A percentile compares a stretch with the other conserved stretches of the same genome.
phyloP scores from a whole-genome alignment of 805 yeast species.

The Metschnikowia matae region DNA sequence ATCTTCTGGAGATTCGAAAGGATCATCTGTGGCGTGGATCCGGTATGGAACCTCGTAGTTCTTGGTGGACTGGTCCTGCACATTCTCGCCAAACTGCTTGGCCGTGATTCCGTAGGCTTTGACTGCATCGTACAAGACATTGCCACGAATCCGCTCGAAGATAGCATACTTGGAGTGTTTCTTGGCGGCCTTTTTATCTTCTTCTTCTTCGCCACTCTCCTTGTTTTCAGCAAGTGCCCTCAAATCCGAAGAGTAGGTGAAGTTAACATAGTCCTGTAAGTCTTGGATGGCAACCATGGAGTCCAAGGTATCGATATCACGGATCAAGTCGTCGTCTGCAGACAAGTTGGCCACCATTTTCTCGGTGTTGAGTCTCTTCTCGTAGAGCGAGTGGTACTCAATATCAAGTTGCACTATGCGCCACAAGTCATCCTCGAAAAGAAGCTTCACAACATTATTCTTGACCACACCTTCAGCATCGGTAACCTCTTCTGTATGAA shows the following conservation, averaged over 20 bases:
- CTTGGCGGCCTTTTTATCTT: constrained; percentile 27
- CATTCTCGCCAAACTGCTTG: constrained; percentile 77
- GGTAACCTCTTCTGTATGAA: constrained; percentile 48
- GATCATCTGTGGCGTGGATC: constrained; percentile 70
- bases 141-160: constrained; percentile 63
- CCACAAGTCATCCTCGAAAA: constrained; percentile 88
- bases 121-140: constrained; percentile 62
- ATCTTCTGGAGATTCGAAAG: constrained; percentile 55
- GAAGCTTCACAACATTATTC: constrained; percentile 45
- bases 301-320: constrained; percentile 51
- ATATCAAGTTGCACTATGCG: constrained; percentile 80
- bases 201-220: constrained; percentile 19
- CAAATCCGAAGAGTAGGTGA: constrained; percentile 59
- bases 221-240: constrained; percentile 38
- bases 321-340: constrained; percentile 54
- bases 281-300: constrained; percentile 83
- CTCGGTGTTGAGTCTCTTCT: constrained; percentile 63
- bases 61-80: constrained; percentile 54
- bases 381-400: constrained; percentile 80
- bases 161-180: constrained; percentile 58
- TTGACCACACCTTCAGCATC: constrained; percentile 34
- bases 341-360: constrained; percentile 51
- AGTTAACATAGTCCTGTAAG: constrained; percentile 75
- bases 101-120: constrained; percentile 74
- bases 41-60: constrained; percentile 45